Conservation (phyloP, 306 rosid species). For the Trifolium fragiferum region DNA sequence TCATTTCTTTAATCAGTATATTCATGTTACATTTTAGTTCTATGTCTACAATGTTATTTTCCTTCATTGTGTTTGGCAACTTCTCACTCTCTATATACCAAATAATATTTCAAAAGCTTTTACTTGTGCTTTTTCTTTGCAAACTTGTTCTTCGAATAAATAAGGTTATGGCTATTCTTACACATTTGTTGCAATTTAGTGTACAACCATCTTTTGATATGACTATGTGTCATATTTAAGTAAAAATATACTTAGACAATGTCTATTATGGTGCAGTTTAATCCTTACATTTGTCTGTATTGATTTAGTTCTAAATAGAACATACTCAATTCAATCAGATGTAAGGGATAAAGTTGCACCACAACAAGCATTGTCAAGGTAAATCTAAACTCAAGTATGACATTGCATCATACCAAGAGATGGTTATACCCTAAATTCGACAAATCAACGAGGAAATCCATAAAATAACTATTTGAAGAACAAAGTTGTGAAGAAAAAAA, state of each 20-base stretch:
- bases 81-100: constrained; percentile 49
- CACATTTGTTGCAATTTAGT: constrained; percentile 69
- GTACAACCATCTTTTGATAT: constrained; percentile 74
- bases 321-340: too few relatives aligned
- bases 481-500: background rate
- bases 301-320: constrained; percentile 48
- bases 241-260: constrained; percentile 59
- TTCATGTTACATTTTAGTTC: constrained; percentile 58
- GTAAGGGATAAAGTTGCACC: too few relatives aligned
- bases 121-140: constrained; percentile 40
- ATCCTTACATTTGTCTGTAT: constrained; percentile 40
- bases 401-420: background rate
- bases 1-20: constrained; percentile 67
- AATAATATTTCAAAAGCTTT: constrained; percentile 57
- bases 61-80: constrained; percentile 61
- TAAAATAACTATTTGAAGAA: background rate
- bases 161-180: constrained; percentile 66
- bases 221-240: constrained; percentile 71
- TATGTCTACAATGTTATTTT: constrained; percentile 55
- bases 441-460: background rate
- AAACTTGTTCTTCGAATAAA: constrained; percentile 54
- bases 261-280: constrained; percentile 39
- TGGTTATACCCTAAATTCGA: background rate
- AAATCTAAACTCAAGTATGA: background rate
- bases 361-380: too few relatives aligned